A percentile compares a stretch with the other conserved stretches of the same genome.
Conservation (phyloP, 257 asterid genomes). For the Nicotiana attenuata region DNA sequence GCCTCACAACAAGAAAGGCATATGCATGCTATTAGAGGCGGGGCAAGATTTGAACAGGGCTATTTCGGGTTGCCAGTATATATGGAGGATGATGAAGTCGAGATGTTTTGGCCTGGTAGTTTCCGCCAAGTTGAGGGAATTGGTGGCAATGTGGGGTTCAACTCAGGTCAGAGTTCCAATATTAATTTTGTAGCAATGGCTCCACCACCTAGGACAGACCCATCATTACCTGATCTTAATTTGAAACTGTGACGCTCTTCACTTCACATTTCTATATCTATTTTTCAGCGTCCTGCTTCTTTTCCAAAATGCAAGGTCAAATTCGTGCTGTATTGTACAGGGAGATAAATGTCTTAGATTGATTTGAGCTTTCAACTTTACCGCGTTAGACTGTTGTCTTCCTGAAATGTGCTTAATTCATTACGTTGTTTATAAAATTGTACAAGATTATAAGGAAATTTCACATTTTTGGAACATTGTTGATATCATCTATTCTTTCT, state of each 20-base stretch:
- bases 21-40: conserved; percentile 38
- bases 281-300: background rate
- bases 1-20: conserved; percentile 32
- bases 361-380: background rate
- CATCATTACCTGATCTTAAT: conserved; percentile 71
- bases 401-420: background rate
- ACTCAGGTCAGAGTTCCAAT: conserved; percentile 35
- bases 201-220: conserved; percentile 37
- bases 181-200: conserved; percentile 35
- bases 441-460: background rate
- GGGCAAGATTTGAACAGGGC: conserved; percentile 66
- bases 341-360: background rate
- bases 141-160: conserved; percentile 18
- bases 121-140: conserved; percentile 62
- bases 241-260: conserved; percentile 47
- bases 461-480: background rate
- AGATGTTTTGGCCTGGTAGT: conserved; percentile 83
- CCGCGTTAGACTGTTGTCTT: background rate
- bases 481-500: background rate
- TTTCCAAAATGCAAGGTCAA: background rate
- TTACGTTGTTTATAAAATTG: background rate
- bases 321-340: background rate
- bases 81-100: conserved; percentile 55
- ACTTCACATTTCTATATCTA: background rate
- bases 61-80: conserved; percentile 52